Evolutionary conservation across 495 filamentous ascomycete genomes (phyloP).

Genomic region (Trichoderma parareesei): DNA sequence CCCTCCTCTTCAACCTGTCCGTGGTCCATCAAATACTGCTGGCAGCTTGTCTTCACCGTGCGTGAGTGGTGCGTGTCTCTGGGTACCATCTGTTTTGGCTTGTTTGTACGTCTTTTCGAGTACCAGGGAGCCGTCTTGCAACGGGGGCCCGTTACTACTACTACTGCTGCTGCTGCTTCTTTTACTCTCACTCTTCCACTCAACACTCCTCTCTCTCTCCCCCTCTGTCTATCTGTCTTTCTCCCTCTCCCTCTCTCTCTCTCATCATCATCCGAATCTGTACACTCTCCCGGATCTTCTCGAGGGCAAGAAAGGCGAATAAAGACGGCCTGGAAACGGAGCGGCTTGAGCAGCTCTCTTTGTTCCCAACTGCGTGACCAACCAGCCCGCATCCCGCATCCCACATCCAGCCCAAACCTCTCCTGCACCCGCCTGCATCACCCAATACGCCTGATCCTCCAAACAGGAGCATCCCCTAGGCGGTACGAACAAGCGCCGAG

Average conservation of each 20-base stretch:
- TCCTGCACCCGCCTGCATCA: slow-evolving; percentile 7
- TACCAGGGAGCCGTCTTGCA: background rate
- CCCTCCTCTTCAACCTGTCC: slow-evolving; percentile 4
- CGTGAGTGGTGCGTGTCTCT: background rate
- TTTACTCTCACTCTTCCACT: too few species aligned
- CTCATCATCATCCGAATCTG: background rate
- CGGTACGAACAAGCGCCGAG: slow-evolving; percentile 7
- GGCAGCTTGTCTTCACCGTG: background rate
- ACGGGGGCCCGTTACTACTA: background rate
- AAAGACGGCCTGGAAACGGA: background rate
- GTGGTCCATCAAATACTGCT: background rate
- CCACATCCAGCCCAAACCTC: slow-evolving; percentile 5
- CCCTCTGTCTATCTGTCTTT: background rate
- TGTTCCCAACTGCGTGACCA: background rate
- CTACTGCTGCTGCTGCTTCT: too few species aligned
- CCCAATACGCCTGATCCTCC: background rate
- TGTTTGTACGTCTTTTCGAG: background rate
- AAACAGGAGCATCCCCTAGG: slow-evolving; percentile 8
- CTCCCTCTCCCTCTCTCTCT: background rate
- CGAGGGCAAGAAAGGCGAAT: background rate
- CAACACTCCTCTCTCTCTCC: too few species aligned
- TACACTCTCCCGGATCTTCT: background rate
- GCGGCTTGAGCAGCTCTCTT: too few species aligned
- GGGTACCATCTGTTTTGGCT: too few species aligned
- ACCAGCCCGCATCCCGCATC: background rate